phyloP scores from a whole-genome alignment of 2,329 filamentous ascomycete species.

The Diplodia corticola region DNA sequence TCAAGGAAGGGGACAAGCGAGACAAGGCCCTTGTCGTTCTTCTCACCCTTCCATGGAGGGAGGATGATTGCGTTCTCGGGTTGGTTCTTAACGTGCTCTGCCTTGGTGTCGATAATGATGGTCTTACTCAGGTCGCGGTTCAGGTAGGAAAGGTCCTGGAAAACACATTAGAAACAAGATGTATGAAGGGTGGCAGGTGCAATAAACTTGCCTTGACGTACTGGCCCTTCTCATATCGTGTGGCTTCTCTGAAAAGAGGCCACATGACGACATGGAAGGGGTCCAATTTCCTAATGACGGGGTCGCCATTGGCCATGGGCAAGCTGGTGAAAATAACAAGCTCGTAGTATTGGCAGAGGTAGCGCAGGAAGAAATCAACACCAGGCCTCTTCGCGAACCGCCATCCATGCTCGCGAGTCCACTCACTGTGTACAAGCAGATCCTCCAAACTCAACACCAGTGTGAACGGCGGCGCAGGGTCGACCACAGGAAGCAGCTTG shows the following conservation, averaged over 20 bases:
- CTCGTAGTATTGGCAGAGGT: constrained; percentile 97
- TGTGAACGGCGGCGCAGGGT: constrained; percentile 85
- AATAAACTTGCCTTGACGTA: constrained; percentile 76
- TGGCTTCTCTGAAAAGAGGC: constrained; percentile 94
- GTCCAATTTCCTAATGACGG: constrained; percentile 88
- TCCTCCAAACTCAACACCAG: constrained; percentile 92
- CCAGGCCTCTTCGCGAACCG: constrained; percentile 91
- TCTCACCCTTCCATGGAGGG: constrained; percentile 83
- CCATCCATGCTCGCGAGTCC: constrained; percentile 93
- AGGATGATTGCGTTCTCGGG: constrained; percentile 96
- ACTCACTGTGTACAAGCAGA: constrained; percentile 90
- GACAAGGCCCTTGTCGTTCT: constrained; percentile 82
- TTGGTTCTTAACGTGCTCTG: constrained; percentile 78
- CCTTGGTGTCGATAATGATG: constrained; percentile 87
- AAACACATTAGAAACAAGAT: background rate
- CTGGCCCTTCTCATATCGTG: constrained; percentile 92
- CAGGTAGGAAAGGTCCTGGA: constrained; percentile 89
- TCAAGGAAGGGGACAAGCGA: constrained; percentile 94
- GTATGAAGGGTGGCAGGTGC: background rate
- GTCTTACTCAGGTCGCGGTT: constrained; percentile 96
- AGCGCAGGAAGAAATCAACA: constrained; percentile 94
- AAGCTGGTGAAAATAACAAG: constrained; percentile 92
- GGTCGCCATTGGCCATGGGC: constrained; percentile 80
- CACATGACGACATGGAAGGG: constrained; percentile 94
- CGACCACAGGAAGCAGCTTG: constrained; percentile 81